Evolutionary conservation across 768 basidiomycete species (phyloP), one percentile per base, ranked within the genome.

Genomic region (Pleurotus giganteus): DNA sequence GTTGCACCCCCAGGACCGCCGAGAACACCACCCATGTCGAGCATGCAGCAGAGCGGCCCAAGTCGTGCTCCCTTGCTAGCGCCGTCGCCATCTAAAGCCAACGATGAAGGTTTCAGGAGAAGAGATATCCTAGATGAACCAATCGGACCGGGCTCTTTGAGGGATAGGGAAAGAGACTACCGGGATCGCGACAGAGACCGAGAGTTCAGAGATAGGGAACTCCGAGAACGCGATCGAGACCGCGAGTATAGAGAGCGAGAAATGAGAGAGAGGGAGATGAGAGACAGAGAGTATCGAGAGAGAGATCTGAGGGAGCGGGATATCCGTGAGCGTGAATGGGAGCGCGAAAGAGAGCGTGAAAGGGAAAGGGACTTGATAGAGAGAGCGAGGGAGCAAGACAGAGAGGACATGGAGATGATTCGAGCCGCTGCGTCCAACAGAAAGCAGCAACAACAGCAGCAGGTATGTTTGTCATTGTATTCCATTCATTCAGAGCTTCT

Each of bases 321-420:
- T 6, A 59, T 56, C 37, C 65, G 64, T 5, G 62, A 60, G 21
- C 65, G 66, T 23, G 72, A 75, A 12, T 63, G 70, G 11, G 72
- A 70, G 37, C 56, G 71, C 32, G 70, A 73, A 17, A 61, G 63
- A 12, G 73, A 70, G 39, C 59, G 62, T 17, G 55, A 63, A 21
- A 66, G 68, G 47, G 58, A 49, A 12, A 60, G 62, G 57, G 63
- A 69, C n/a, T n/a, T n/a, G 55, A 62, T 65, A 41, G 65, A 73
- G n/a, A 54, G 65, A 31, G 62, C 60, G 59, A 65, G 24, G 66
- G 69, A 61, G 49, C 58, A 27, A 36, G 55, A 56, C 23, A 49
- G 55, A 45, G 53, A 60, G 23, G 54, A 64, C 51, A 59, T 64
- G 58, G 63, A 64, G 32, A 29, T 47, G 52, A 62, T 64, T 36